Evolutionary conservation across 495 filamentous ascomycete species (phyloP).

Genomic region (Podospora didyma): DNA sequence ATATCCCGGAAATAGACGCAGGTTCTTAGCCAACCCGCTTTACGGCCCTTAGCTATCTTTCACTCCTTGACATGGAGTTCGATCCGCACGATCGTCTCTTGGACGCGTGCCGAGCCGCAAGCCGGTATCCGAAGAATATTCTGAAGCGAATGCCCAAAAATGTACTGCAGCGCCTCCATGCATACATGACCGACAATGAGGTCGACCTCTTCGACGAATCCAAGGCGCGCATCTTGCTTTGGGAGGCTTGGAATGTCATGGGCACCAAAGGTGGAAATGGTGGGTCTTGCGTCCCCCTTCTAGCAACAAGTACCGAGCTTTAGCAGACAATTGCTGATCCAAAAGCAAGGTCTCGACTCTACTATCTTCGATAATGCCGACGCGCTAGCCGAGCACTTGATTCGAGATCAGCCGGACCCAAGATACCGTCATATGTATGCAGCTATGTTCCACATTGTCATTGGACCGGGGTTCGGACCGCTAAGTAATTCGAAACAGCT

Average conservation of each 20-base stretch:
- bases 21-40: no score
- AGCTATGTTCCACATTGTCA: neutral
- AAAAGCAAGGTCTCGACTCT: neutral
- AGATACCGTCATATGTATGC: neutral
- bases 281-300: neutral
- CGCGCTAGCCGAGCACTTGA: neutral
- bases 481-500: constrained; percentile 13
- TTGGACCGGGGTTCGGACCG: neutral
- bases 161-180: neutral
- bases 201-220: neutral
- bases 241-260: neutral
- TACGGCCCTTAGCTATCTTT: no score
- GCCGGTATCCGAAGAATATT: neutral
- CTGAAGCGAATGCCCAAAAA: neutral
- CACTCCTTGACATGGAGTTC: neutral
- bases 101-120: neutral
- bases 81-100: neutral
- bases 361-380: neutral
- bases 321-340: neutral
- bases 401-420: neutral
- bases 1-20: neutral
- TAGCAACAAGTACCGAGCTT: neutral
- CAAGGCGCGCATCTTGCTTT: neutral
- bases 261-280: neutral
- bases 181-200: neutral